These are phyloP conservation scores for Stenogyne calaminthoides DNA, from an alignment of 305 asterid genomes.

Conservation along the genomic window DNA sequence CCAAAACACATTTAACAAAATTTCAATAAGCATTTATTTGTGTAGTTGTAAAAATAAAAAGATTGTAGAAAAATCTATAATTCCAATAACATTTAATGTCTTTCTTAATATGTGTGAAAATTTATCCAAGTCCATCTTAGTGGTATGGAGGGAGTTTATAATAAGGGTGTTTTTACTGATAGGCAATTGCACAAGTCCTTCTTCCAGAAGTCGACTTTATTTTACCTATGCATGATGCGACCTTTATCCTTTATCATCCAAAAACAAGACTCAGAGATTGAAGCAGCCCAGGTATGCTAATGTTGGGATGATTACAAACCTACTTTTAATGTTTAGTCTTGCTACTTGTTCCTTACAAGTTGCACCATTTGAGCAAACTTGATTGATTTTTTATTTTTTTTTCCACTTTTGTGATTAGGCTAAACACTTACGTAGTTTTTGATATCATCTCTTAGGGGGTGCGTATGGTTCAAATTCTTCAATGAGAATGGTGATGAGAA, in stretches of 20 bases:
- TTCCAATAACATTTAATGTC: too few species aligned
- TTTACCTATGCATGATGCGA: constrained; percentile 64
- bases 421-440: neutral
- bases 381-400: neutral
- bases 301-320: neutral
- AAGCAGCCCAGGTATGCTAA: constrained; percentile 64
- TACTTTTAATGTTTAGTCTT: neutral
- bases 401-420: neutral
- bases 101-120: too few species aligned
- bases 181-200: constrained; percentile 71
- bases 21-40: too few species aligned
- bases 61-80: too few species aligned
- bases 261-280: constrained; percentile 75
- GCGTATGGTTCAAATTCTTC: too few species aligned
- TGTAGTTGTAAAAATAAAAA: too few species aligned
- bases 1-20: too few species aligned
- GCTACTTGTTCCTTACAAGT: neutral
- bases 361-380: neutral
- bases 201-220: constrained; percentile 60
- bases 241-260: constrained; percentile 62
- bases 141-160: neutral
- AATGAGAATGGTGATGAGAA: too few species aligned
- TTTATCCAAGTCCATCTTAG: too few species aligned
- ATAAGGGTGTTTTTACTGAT: constrained; percentile 13
- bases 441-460: neutral